phyloP scores from a whole-genome alignment of 2,329 filamentous ascomycete genomes.

The Ceratocystis albifundus region DNA sequence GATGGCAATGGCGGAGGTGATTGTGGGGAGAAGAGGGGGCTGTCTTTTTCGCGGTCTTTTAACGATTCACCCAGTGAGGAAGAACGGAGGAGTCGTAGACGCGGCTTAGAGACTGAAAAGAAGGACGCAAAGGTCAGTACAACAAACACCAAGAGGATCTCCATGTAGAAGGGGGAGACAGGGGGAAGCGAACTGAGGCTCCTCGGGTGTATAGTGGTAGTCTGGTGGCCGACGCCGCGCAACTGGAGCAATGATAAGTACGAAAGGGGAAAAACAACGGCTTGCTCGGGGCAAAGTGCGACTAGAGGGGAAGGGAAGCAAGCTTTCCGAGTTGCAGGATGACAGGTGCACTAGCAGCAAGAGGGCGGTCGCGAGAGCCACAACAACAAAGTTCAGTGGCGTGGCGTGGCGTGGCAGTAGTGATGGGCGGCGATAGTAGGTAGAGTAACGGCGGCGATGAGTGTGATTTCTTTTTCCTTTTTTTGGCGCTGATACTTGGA shows the following conservation, averaged over 20 bases:
- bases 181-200: background rate
- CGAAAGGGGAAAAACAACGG: too few relatives aligned
- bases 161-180: constrained; percentile 14
- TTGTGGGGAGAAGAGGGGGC: background rate
- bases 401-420: background rate
- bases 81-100: constrained; percentile 21
- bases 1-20: background rate
- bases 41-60: constrained; percentile 14
- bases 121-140: constrained; percentile 21
- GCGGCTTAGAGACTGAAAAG: constrained; percentile 21
- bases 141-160: constrained; percentile 17
- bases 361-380: background rate
- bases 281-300: too few relatives aligned
- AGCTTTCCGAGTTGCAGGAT: background rate
- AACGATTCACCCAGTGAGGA: constrained; percentile 9
- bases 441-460: background rate
- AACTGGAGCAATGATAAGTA: too few relatives aligned
- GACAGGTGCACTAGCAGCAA: background rate
- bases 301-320: background rate
- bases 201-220: too few relatives aligned
- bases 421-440: background rate
- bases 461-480: background rate
- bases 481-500: background rate
- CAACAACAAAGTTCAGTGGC: background rate
- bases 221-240: too few relatives aligned